phyloP scores from a whole-genome alignment of 352 stramenopile species.

The Phytopythium ostracodes region DNA sequence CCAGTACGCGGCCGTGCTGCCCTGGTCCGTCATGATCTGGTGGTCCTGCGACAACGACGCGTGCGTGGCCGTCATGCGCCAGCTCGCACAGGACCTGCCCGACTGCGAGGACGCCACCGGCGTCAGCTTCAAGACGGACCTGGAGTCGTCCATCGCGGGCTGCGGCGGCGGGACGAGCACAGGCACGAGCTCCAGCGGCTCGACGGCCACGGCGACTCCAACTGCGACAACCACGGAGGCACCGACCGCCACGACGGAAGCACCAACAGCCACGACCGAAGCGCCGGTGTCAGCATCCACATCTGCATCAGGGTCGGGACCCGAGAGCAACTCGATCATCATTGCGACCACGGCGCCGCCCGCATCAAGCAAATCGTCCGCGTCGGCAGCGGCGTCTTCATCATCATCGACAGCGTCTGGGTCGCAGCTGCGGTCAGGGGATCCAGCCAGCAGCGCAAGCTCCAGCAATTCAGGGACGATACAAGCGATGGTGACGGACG shows the following conservation, averaged over 20 bases:
- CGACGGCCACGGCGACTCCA: background rate
- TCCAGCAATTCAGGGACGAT: background rate
- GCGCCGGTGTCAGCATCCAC: background rate
- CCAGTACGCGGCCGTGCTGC: constrained; percentile 10
- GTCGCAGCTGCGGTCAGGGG: background rate
- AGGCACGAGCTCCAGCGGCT: background rate
- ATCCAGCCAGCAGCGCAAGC: background rate
- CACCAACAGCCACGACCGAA: background rate
- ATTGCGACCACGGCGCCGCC: background rate
- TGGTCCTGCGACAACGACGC: constrained; percentile 16
- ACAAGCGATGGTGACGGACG: no score
- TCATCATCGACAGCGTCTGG: background rate
- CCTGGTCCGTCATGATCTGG: constrained; percentile 17
- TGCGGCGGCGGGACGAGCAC: background rate
- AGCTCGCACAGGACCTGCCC: constrained; percentile 15
- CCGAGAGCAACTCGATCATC: background rate
- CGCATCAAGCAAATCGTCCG: background rate
- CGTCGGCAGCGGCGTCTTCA: background rate
- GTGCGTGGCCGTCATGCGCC: constrained; percentile 14
- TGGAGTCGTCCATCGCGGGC: background rate
- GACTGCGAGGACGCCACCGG: constrained; percentile 15
- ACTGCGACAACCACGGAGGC: no score
- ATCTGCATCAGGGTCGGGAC: background rate
- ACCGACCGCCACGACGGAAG: background rate
- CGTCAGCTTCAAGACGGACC: background rate